phyloP scores from a whole-genome alignment of 2,329 filamentous ascomycete species.

The Arachnomyces sp. region DNA sequence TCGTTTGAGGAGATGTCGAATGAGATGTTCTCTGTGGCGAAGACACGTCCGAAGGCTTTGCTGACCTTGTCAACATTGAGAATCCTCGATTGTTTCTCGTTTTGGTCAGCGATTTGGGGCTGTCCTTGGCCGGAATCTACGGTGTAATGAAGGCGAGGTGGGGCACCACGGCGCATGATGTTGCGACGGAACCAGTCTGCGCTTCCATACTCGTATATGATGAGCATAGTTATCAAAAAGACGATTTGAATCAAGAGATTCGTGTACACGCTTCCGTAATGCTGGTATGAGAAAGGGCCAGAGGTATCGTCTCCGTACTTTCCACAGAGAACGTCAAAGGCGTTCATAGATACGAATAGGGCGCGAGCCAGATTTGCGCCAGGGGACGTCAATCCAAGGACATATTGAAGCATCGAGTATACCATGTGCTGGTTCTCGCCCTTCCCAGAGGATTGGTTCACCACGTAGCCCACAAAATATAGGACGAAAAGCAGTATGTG shows the following conservation, averaged over 20 bases:
- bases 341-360: constrained; percentile 12
- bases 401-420: constrained; percentile 11
- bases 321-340: constrained; percentile 10
- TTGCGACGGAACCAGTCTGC: too few species aligned
- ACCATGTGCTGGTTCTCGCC: constrained; percentile 5
- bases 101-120: background rate
- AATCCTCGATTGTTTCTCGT: constrained; percentile 1
- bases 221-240: constrained; percentile 8
- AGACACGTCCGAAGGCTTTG: constrained; percentile 10
- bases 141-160: background rate
- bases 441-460: background rate
- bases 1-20: constrained; percentile 32
- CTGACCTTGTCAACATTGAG: constrained; percentile 11
- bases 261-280: too few species aligned
- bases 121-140: background rate
- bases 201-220: constrained; percentile 9
- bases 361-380: constrained; percentile 11
- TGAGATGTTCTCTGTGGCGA: constrained; percentile 26
- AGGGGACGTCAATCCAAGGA: constrained; percentile 11
- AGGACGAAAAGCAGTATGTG: constrained; percentile 10
- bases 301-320: constrained; percentile 3
- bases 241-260: constrained; percentile 12
- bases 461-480: constrained; percentile 11
- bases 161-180: background rate
- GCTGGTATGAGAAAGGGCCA: constrained; percentile 7